These are phyloP conservation scores for Ustilago crameri DNA, from an alignment of 1,284 basidiomycete genomes.

Conservation along the genomic window DNA sequence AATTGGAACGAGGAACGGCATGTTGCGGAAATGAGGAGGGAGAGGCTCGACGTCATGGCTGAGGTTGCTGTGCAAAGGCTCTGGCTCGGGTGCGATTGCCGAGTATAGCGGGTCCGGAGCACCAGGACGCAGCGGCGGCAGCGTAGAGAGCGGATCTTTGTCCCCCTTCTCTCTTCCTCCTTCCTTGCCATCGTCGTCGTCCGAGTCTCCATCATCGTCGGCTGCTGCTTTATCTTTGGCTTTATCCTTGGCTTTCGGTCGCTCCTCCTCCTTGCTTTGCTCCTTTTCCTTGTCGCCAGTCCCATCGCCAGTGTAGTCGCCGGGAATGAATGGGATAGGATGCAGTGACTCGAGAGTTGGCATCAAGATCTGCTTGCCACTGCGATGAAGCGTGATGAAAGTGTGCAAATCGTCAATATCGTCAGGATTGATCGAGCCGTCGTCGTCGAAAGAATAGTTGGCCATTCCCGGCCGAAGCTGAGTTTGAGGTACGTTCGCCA, in stretches of 20 bases:
- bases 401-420: slow-evolving; percentile 49
- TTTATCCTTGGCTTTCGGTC: slow-evolving; percentile 21
- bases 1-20: slow-evolving; percentile 40
- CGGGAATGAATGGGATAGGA: slow-evolving; percentile 42
- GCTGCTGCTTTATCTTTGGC: slow-evolving; percentile 22
- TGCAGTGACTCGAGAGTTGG: slow-evolving; percentile 56
- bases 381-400: slow-evolving; percentile 45
- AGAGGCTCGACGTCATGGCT: slow-evolving; percentile 40
- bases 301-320: slow-evolving; percentile 19
- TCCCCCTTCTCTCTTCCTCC: slow-evolving; percentile 37
- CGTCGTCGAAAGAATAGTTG: slow-evolving; percentile 41
- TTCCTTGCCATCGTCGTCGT: slow-evolving; percentile 37
- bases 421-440: slow-evolving; percentile 54
- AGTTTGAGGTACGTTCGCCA: slow-evolving; percentile 26
- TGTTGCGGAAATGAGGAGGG: slow-evolving; percentile 34
- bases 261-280: slow-evolving; percentile 8
- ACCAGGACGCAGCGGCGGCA: slow-evolving; percentile 35
- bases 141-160: slow-evolving; percentile 42
- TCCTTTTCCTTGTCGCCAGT: slow-evolving; percentile 20
- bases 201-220: slow-evolving; percentile 34
- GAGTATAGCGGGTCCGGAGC: slow-evolving; percentile 46
- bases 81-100: slow-evolving; percentile 39
- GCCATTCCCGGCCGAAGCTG: slow-evolving; percentile 22
- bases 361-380: slow-evolving; percentile 27
- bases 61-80: slow-evolving; percentile 20